Percentiles rank a stretch among this genome's conserved stretches.
Conservation (phyloP, 2,329 filamentous ascomycete genomes). For the Talaromyces sp. region DNA sequence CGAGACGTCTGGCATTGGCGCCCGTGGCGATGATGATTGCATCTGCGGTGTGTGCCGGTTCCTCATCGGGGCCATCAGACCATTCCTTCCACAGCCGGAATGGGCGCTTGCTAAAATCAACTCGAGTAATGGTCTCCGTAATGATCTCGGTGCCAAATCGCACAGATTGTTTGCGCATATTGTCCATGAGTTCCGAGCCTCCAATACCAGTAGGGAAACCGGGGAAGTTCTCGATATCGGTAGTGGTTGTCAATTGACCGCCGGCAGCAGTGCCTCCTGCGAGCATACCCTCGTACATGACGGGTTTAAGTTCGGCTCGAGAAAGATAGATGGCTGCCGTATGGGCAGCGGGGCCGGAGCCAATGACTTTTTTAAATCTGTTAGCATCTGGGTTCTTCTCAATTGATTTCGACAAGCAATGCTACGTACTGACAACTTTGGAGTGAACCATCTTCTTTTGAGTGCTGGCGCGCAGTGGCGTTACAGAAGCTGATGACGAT, state of each 20-base stretch:
- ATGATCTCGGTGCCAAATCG: conserved; percentile 90
- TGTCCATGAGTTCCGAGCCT: conserved; percentile 85
- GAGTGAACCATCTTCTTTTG: conserved; percentile 70
- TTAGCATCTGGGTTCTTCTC: conserved; percentile 25
- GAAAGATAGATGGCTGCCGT: conserved; percentile 95
- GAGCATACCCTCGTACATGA: conserved; percentile 96
- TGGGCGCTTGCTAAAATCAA: conserved; percentile 77
- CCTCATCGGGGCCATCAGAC: conserved; percentile 64
- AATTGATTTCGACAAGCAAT: neutral
- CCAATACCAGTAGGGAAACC: conserved; percentile 88
- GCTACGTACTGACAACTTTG: conserved; percentile 70
- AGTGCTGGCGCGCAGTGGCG: conserved; percentile 35
- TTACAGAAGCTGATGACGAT: conserved; percentile 31
- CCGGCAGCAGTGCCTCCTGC: conserved; percentile 94
- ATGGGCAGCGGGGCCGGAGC: conserved; percentile 95
- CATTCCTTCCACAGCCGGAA: conserved; percentile 96
- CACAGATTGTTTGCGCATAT: conserved; percentile 86
- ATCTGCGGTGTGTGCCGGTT: conserved; percentile 75
- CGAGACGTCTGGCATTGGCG: conserved; percentile 78
- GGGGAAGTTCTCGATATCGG: conserved; percentile 97
- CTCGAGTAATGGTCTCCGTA: conserved; percentile 78
- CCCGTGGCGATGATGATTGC: conserved; percentile 91
- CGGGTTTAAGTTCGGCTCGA: conserved; percentile 87
- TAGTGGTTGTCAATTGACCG: conserved; percentile 95
- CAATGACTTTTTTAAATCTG: conserved; percentile 59